Evolutionary conservation across 108 stramenopile species (phyloP).

Genomic region (Nitzschia sp.): DNA sequence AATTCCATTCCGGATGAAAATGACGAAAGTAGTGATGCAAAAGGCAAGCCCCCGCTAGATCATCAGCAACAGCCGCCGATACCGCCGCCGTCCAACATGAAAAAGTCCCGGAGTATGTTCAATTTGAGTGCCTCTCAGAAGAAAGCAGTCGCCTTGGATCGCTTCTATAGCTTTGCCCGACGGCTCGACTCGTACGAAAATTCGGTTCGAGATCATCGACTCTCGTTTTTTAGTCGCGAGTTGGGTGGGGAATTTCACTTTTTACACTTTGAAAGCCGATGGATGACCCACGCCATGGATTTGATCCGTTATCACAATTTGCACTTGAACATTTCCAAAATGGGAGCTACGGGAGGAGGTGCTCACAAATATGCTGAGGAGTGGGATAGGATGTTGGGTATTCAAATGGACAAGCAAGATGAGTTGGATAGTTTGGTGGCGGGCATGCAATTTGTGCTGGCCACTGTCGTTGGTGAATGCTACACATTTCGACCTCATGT

Average conservation of each 20-base stretch:
- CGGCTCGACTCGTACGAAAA: conserved; percentile 68
- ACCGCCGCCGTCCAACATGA: not conserved
- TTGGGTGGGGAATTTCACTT: conserved; percentile 96
- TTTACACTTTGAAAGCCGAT: conserved; percentile 94
- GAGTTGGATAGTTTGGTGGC: conserved; percentile 95
- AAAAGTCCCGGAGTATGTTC: conserved; percentile 69
- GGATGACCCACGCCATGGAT: conserved; percentile 91
- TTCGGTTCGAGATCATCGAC: conserved; percentile 85
- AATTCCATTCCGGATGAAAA: not conserved
- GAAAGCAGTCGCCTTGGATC: conserved; percentile 72
- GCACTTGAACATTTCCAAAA: conserved; percentile 75
- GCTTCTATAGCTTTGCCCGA: conserved; percentile 84
- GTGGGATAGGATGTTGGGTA: conserved; percentile 85
- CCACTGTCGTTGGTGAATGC: conserved; percentile 91
- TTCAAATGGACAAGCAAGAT: conserved; percentile 90
- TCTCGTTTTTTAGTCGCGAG: conserved; percentile 86
- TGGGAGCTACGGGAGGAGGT: conserved; percentile 95
- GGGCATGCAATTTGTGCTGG: conserved; percentile 96
- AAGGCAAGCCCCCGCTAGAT: not conserved
- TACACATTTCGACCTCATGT: conserved; percentile 91
- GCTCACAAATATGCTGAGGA: conserved; percentile 95
- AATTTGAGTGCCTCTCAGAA: conserved; percentile 56
- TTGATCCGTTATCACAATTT: conserved; percentile 81
- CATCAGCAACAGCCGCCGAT: not conserved
- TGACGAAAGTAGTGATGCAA: conserved; percentile 6